These are phyloP conservation scores for Trichaptum fuscoviolaceum DNA, from an alignment of 768 basidiomycete species.

Conservation along the genomic window DNA sequence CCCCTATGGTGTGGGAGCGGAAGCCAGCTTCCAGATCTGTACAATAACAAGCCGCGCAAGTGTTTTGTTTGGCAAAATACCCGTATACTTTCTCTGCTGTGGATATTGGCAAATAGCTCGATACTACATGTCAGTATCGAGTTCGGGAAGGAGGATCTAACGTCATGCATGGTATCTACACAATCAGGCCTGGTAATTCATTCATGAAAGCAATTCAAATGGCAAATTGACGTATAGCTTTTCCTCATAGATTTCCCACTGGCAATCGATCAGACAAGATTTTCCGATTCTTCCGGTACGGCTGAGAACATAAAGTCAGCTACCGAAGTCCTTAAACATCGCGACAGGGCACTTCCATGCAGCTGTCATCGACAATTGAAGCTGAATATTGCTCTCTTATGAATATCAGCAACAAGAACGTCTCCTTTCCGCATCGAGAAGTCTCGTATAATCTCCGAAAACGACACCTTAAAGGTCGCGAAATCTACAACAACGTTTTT, in stretches of 20 bases:
- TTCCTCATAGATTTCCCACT: neutral
- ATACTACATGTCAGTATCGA: neutral
- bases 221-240: neutral
- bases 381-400: neutral
- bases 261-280: neutral
- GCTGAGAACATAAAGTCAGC: neutral
- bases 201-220: neutral
- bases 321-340: neutral
- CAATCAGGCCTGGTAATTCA: neutral
- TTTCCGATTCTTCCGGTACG: neutral
- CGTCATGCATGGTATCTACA: neutral
- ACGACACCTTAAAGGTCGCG: too few relatives aligned
- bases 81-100: neutral
- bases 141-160: neutral
- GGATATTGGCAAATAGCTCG: neutral
- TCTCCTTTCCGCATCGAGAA: neutral
- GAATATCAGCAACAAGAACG: neutral
- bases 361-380: neutral
- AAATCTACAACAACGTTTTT: too few relatives aligned
- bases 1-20: neutral
- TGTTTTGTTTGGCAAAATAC: neutral
- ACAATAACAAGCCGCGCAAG: neutral
- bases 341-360: neutral
- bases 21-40: neutral
- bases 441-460: too few relatives aligned